Conservation (phyloP, 1,284 basidiomycete genomes). For the Sanghuangporus sanghuang region DNA sequence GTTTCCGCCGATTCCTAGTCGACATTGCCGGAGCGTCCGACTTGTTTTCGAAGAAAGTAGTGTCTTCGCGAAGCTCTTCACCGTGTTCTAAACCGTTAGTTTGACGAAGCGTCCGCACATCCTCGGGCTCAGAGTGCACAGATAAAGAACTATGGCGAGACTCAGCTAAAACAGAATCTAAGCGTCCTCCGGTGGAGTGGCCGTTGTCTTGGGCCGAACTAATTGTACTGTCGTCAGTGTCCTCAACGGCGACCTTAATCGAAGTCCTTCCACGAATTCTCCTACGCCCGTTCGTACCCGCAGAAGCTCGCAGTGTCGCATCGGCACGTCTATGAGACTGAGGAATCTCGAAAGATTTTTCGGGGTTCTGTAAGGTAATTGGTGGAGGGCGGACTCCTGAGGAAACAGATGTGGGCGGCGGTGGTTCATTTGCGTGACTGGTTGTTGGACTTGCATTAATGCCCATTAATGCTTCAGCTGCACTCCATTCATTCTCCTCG, state of each 20-base stretch:
- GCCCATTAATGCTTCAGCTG: not conserved
- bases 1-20: not conserved
- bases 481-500: slow-evolving; percentile 2
- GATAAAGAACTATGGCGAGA: too few species aligned
- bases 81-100: not conserved
- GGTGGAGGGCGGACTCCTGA: not conserved
- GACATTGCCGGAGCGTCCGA: not conserved
- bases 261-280: not conserved
- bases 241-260: not conserved
- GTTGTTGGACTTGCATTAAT: slow-evolving; percentile 3
- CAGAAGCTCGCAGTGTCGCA: not conserved
- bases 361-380: not conserved
- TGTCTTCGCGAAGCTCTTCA: not conserved
- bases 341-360: not conserved
- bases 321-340: not conserved
- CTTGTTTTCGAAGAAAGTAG: not conserved
- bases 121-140: too few species aligned
- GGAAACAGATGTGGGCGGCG: not conserved
- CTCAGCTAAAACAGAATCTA: too few species aligned
- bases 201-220: not conserved
- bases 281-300: not conserved
- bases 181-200: too few species aligned
- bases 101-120: not conserved
- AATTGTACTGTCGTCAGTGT: not conserved
- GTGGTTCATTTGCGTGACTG: not conserved